Evolutionary conservation across 257 asterid species (phyloP).

Genomic region (Solanum tarapatanum): DNA sequence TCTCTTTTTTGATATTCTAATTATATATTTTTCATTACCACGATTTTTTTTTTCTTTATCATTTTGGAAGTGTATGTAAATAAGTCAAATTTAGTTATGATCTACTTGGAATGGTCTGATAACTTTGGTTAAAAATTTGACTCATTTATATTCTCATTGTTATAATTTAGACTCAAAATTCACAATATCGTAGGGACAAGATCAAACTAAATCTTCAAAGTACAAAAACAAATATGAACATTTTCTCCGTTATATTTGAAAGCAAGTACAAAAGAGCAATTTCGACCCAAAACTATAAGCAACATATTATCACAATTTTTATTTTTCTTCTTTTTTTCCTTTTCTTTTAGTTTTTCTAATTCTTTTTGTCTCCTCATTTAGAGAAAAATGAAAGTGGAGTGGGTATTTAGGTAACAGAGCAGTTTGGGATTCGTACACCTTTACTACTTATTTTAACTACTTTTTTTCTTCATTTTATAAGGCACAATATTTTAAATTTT

Average conservation of each 20-base stretch:
- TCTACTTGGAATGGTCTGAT: background rate
- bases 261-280: background rate
- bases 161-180: too few relatives aligned
- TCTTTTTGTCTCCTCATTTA: background rate
- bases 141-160: accelerated
- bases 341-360: background rate
- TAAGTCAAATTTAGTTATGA: too few relatives aligned
- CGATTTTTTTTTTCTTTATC: background rate
- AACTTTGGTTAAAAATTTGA: background rate
- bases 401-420: background rate
- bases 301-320: accelerated
- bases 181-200: background rate
- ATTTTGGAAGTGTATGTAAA: too few relatives aligned
- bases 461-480: background rate
- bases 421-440: background rate
- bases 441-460: background rate
- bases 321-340: background rate
- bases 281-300: accelerated
- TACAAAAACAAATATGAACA: accelerated
- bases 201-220: accelerated
- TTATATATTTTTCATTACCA: background rate
- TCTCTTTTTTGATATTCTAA: accelerated
- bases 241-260: background rate
- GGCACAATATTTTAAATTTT: background rate
- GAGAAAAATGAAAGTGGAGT: background rate